These are phyloP conservation scores for Rosellinia necatrix DNA, from an alignment of 2,329 filamentous ascomycete species.

Conservation along the genomic window DNA sequence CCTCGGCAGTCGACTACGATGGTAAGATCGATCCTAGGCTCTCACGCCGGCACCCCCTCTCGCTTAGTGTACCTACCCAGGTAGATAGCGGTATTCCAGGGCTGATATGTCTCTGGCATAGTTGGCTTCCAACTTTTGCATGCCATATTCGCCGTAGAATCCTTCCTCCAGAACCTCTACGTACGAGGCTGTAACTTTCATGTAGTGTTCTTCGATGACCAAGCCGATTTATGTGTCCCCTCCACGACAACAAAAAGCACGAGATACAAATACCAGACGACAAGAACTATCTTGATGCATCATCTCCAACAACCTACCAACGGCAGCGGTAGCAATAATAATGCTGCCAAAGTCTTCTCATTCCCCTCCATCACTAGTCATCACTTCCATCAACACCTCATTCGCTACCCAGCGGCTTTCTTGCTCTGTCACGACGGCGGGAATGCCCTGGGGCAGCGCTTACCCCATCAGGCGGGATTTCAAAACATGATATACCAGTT, in stretches of 20 bases:
- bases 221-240: slow-evolving; percentile 62
- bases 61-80: too few species aligned
- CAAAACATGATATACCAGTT: slow-evolving; percentile 28
- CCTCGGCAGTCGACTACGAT: slow-evolving; percentile 66
- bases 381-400: slow-evolving; percentile 61
- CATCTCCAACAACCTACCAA: slow-evolving; percentile 52
- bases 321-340: slow-evolving; percentile 22
- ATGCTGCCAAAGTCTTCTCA: slow-evolving; percentile 45
- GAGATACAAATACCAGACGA: slow-evolving; percentile 61
- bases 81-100: too few species aligned
- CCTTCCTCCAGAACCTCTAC: slow-evolving; percentile 63
- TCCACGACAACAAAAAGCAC: slow-evolving; percentile 36
- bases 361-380: slow-evolving; percentile 53
- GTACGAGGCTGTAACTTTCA: slow-evolving; percentile 72
- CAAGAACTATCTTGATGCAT: slow-evolving; percentile 65
- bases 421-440: slow-evolving; percentile 70
- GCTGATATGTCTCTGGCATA: slow-evolving; percentile 2
- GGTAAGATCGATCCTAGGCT: slow-evolving; percentile 41
- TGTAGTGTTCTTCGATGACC: slow-evolving; percentile 68
- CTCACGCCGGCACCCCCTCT: not conserved
- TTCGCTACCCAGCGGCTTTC: slow-evolving; percentile 63
- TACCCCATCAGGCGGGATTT: not conserved
- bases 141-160: slow-evolving; percentile 70
- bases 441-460: not conserved
- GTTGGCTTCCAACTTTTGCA: slow-evolving; percentile 68